phyloP scores from a whole-genome alignment of 768 basidiomycete species.

The Phaeotremella skinneri region DNA sequence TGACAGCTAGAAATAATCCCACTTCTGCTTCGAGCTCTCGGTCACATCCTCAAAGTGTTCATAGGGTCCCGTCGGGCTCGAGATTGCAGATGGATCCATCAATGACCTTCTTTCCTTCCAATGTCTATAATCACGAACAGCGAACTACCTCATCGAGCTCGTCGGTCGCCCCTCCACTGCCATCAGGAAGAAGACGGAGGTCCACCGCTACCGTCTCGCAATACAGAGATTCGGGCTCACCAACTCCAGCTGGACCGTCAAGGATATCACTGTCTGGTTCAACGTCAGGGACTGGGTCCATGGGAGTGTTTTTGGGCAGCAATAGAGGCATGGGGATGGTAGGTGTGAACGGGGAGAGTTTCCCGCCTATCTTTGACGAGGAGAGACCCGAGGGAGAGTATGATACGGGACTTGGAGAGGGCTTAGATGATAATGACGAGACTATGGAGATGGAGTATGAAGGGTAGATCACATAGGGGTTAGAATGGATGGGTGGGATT shows the following conservation, averaged over 20 bases:
- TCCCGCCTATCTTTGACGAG: background rate
- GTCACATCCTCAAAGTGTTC: too few relatives aligned
- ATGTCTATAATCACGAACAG: too few relatives aligned
- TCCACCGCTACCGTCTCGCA: background rate
- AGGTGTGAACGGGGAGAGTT: slow-evolving; percentile 13
- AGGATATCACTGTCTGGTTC: background rate
- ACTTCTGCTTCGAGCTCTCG: too few relatives aligned
- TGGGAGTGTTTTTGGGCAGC: background rate
- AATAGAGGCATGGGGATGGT: slow-evolving; percentile 15
- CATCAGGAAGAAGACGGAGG: slow-evolving; percentile 1
- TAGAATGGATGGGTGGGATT: too few relatives aligned
- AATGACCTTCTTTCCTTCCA: too few relatives aligned
- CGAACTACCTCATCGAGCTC: background rate
- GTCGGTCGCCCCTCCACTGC: background rate
- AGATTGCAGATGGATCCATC: too few relatives aligned
- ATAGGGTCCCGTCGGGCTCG: too few relatives aligned
- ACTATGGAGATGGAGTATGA: slow-evolving; percentile 11
- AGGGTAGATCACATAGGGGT: background rate
- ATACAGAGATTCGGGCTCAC: background rate
- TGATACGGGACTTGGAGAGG: background rate
- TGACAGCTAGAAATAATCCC: too few relatives aligned
- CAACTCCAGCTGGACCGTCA: background rate
- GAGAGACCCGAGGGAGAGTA: background rate
- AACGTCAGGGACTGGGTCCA: background rate
- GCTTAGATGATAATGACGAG: slow-evolving; percentile 4